Percentiles rank a stretch among this genome's conserved stretches.
These are phyloP conservation scores for Oryza glumipatula DNA, from an alignment of 176 grass and related monocot genomes.

Conservation along the genomic window DNA sequence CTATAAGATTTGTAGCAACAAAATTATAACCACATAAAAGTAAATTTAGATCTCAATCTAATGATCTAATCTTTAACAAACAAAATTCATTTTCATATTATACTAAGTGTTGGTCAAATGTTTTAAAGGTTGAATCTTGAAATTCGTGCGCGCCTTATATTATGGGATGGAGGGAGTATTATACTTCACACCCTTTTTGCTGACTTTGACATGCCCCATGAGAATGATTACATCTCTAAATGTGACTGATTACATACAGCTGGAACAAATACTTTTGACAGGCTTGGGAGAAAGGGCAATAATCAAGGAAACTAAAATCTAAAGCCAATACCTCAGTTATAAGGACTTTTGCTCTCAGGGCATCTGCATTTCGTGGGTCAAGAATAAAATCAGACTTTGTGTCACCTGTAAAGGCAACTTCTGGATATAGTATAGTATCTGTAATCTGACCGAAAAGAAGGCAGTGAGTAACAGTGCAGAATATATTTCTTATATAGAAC, in stretches of 20 bases:
- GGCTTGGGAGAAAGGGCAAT: slow-evolving; percentile 5
- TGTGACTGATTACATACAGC: neutral
- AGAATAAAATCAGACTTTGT: slow-evolving; percentile 93
- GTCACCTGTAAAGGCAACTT: slow-evolving; percentile 96
- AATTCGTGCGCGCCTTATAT: too few relatives aligned
- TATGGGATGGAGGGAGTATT: neutral
- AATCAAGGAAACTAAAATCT: neutral
- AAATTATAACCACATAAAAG: too few relatives aligned
- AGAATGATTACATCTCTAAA: neutral
- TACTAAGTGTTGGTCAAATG: too few relatives aligned
- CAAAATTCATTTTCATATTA: too few relatives aligned
- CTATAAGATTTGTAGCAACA: too few relatives aligned
- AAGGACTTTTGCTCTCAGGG: slow-evolving; percentile 86
- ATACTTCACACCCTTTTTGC: neutral
- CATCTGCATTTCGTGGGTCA: slow-evolving; percentile 93
- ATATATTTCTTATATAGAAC: slow-evolving; percentile 24
- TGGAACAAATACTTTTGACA: neutral
- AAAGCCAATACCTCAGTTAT: slow-evolving; percentile 79
- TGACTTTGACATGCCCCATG: neutral
- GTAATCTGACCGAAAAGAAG: slow-evolving; percentile 64
- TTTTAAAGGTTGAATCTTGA: too few relatives aligned
- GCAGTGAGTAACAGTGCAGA: slow-evolving; percentile 39
- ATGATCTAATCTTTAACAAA: too few relatives aligned
- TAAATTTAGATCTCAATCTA: too few relatives aligned
- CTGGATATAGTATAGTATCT: slow-evolving; percentile 80